Base-by-base conservation (phyloP, 225 moss, liverwort and hornwort species). In the Bryum argenteum region DNA sequence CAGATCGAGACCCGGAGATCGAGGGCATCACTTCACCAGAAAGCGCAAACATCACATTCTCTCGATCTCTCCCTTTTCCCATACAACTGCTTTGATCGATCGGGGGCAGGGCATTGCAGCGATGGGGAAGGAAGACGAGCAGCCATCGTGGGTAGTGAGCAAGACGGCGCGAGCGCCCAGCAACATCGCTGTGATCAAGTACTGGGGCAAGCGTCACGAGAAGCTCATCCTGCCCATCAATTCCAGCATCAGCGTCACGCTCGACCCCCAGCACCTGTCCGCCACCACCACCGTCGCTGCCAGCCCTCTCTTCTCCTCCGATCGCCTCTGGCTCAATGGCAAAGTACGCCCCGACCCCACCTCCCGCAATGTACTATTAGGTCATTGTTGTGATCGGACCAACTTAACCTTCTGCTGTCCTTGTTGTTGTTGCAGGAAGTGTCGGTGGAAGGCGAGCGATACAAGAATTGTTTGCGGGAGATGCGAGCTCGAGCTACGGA, bases 101-200 rank as follows among this genome's bases (percentile, higher is more conserved):
- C 45, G 45, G 10, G 44, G 45, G 33, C 2, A 33, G 33, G 45
- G 56, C 10, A 62, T 62, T 10, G 11, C 28, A 2, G 67, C 54
- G 60, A 91, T 93, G 93, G 93, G 83, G 61, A 73, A 77, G 11
- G 83, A 81, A 3, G 90, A 78, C 4, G 69, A 80, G 19, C 77
- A 16, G 11, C 0, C 58, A 0, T 2, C 76, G 3, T 94, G 92
- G 91, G 86, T 94, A 82, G 70, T 89, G 66, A 87, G 64, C 81
- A 91, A 85, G 79, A 98, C 98, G 18, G 98, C 91, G 14, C 78
- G 98, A 41, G 94, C 98, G 58, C 94, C 98, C 15, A 98, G 98
- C 92, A 98, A 98, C 73, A 98, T 98, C 51, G 98, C 98, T 1
- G 98, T 98, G 50, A 80, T 98, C 73, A 98, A 98, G 90, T 98